Evolutionary conservation across 176 grass and related monocot species (phyloP).

Genomic region (Chloris gayana): DNA sequence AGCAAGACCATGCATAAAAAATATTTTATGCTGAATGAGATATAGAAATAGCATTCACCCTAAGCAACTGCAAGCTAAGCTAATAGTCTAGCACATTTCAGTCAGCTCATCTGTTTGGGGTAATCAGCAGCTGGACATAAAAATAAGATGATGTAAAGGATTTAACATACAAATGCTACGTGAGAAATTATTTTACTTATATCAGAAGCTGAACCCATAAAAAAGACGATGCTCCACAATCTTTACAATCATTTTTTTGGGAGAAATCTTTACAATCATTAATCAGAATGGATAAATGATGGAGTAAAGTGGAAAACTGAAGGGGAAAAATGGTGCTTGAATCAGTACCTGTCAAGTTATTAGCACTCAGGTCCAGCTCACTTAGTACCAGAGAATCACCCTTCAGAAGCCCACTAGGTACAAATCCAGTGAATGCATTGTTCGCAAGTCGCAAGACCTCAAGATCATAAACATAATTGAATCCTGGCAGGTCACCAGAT

Average conservation of each 20-base stretch:
- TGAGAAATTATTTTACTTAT: neutral
- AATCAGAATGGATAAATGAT: constrained; percentile 11
- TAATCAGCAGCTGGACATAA: constrained; percentile 21
- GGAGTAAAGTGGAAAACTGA: constrained; percentile 13
- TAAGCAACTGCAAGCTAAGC: neutral
- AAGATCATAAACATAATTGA: constrained; percentile 99
- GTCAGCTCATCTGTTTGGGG: neutral
- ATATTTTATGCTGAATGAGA: neutral
- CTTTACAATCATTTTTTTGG: too few relatives aligned
- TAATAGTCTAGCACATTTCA: neutral
- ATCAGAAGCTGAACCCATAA: neutral
- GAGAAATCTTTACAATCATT: too few relatives aligned
- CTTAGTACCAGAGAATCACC: constrained; percentile 90
- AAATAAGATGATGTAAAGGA: constrained; percentile 8
- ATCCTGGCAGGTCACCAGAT: constrained; percentile 91
- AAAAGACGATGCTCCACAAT: neutral
- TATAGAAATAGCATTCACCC: neutral
- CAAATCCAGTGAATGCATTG: constrained; percentile 85
- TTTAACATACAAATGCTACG: neutral
- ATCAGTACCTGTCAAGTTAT: constrained; percentile 82
- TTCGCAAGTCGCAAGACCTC: constrained; percentile 84
- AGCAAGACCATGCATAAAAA: neutral
- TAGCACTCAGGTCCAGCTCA: constrained; percentile 89
- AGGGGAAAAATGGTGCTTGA: neutral
- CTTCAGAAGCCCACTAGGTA: constrained; percentile 92